Evolutionary conservation across 306 rosid species (phyloP), one percentile per base, ranked within the genome.

Genomic region (Fragaria ananassa): DNA sequence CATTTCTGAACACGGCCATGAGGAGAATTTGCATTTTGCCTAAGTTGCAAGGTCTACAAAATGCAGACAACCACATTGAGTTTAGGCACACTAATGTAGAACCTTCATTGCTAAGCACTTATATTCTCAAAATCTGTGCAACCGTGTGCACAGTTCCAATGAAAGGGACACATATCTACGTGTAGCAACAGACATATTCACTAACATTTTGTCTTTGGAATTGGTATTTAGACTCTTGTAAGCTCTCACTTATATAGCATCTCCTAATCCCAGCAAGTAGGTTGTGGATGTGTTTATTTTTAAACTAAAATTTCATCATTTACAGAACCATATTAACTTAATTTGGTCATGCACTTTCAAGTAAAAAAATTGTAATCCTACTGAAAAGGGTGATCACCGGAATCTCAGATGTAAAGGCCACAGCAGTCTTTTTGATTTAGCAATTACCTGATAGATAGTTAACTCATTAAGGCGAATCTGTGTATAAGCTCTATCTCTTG

Each of bases 401-500:
- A 50, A 27, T 44, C 62, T 45, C 19, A 71, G 29, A 51, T 4
- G 62, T 71, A 9, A 71, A 71, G 11, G 70, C 8, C 49, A 69
- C 57, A 71, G 19, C 67, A 57, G n/a, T 63, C 19, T 47, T 9
- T 58, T 45, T 51, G 51, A 23, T 58, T 51, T 39, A 68, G 79
- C 72, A 61, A 74, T 78, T 84, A 92, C 98, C 98, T 93, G 91
- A 80, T 85, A 91, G 78, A 93, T 83, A 74, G 84, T 93, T 81
- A 88, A 85, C 74, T 91, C 88, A 21, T 87, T 87, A 0, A 91
- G 89, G 68, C 76, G 82, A 76, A 89, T 89, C 68, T 84, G 86
- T 72, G 95, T 79, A 84, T 93, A 93, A 60, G 93, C 95, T 86
- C 80, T 93, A 70, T 91, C 93, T 83, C 87, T 91, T 41, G 98